Base-by-base conservation (phyloP, 179 eudicot genomes). In the Carnegiea gigantea region DNA sequence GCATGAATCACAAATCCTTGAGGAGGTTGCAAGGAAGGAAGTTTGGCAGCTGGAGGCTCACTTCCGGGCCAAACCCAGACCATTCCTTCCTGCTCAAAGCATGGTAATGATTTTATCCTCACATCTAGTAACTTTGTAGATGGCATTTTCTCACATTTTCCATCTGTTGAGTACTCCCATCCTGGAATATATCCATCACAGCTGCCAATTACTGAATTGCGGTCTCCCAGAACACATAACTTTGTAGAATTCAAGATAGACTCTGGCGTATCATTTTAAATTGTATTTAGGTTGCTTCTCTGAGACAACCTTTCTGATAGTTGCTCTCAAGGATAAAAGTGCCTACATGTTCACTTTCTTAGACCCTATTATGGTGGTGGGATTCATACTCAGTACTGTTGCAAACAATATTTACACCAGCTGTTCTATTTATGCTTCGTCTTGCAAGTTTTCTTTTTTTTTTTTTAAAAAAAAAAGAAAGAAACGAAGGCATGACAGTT, bases 91-190 rank as follows among this genome's bases (percentile, higher is more conserved):
- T 92, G 91, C 86, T 95, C 99, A 80, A 91, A 92, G 88, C 99
- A 95, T 9, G 95, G 99, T 70, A 94, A 71, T 62, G 99, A 87
- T 77, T 83, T 94, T 81, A 95, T 90, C 83, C 91, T 89, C 54
- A 91, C 94, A 77, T 95, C 89, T 78, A 90, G 77, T 53, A 90
- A 84, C 86, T 83, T 88, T 5, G 99, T 95, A 5, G 99, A 95
- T 49, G 99, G 99, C 99, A 95, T 94, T 87, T 92, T 95, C 91
- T 92, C 93, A 79, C 99, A 95, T 80, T 90, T 94, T 70, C 99
- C 99, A 81, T 92, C 97, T n/a, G 97, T 94, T 17, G 98, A 84
- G 88, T 95, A 95, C 79, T 94, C 99, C 99, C 99, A 95, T 75
- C 97, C 98, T 95, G 87, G 48, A 80, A 72, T 26, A 14, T 6